Conservation (phyloP, 1,284 basidiomycete species). For the Golubevia pallescens region DNA sequence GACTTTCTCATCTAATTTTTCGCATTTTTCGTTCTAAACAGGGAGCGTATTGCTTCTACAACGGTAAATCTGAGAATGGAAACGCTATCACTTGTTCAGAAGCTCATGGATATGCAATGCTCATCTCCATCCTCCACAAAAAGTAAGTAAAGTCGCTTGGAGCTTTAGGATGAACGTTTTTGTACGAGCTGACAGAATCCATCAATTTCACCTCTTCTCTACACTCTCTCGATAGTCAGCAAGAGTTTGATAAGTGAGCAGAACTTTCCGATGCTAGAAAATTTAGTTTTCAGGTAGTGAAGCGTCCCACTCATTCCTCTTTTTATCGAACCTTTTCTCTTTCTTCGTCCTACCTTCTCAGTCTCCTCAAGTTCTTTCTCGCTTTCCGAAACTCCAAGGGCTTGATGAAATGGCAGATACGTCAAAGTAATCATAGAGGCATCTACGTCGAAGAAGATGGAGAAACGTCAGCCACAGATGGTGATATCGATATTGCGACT, state of each 20-base stretch:
- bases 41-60: constrained; percentile 51
- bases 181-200: background rate
- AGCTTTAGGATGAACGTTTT: background rate
- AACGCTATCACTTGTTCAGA: constrained; percentile 56
- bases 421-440: constrained; percentile 12
- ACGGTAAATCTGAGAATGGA: constrained; percentile 39
- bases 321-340: too few species aligned
- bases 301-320: too few species aligned
- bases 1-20: too few species aligned
- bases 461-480: constrained; percentile 40
- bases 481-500: constrained; percentile 50
- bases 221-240: constrained; percentile 7
- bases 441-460: constrained; percentile 44
- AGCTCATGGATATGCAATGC: constrained; percentile 55
- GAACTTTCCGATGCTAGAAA: background rate
- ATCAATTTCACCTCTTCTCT: background rate
- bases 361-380: constrained; percentile 39
- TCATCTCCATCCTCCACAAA: constrained; percentile 43
- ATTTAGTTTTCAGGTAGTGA: background rate
- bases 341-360: background rate
- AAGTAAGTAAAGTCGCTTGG: constrained; percentile 14
- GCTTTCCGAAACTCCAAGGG: constrained; percentile 34
- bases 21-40: background rate
- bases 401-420: constrained; percentile 55
- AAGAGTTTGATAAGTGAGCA: constrained; percentile 33